A percentile compares a stretch with the other conserved stretches of the same genome.
Evolutionary conservation across 2,329 filamentous ascomycete genomes (phyloP).

Genomic region (Fusarium liriodendri): DNA sequence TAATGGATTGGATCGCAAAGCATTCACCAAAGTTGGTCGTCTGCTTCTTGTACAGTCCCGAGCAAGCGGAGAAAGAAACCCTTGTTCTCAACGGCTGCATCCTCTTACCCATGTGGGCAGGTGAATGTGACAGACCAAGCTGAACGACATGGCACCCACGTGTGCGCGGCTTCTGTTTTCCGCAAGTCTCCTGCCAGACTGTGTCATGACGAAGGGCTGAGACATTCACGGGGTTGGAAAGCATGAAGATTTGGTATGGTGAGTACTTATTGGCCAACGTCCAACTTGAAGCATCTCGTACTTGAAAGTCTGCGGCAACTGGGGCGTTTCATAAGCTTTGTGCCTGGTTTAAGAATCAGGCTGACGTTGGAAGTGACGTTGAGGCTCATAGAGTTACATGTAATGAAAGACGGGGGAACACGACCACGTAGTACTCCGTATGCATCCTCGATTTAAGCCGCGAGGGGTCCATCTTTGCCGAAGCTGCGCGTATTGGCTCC

Average conservation of each 20-base stretch:
- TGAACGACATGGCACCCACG: constrained; percentile 10
- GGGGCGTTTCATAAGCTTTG: background rate
- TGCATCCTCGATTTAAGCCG: background rate
- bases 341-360: background rate
- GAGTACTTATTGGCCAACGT: background rate
- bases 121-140: constrained; percentile 1
- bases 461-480: background rate
- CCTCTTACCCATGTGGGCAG: constrained; percentile 14
- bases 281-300: background rate
- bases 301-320: background rate
- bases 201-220: constrained; percentile 14
- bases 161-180: background rate
- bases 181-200: background rate
- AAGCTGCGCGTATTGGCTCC: background rate
- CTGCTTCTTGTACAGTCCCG: constrained; percentile 2
- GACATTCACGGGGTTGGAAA: constrained; percentile 9
- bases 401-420: background rate
- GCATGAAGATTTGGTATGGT: background rate
- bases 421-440: background rate
- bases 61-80: background rate
- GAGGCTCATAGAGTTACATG: background rate
- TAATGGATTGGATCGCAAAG: background rate
- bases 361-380: background rate
- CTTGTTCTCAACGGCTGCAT: constrained; percentile 3
- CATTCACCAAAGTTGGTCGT: background rate